Base-by-base conservation (phyloP, 1,284 basidiomycete genomes). In the Boletellus deceptivus region DNA sequence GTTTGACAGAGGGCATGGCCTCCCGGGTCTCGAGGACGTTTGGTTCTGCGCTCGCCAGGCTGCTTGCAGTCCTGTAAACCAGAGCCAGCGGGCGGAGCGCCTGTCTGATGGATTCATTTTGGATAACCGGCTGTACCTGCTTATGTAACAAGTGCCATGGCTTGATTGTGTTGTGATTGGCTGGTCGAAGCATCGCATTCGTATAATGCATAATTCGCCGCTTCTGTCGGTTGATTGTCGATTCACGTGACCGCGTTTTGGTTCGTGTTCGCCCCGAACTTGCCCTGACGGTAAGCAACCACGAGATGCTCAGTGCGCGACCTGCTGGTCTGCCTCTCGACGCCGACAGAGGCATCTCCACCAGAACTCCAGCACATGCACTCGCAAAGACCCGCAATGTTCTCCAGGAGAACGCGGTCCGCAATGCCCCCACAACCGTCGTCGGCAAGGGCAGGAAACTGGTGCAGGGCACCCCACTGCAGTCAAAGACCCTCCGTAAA, bases 21-120 rank as follows among this genome's bases (percentile, higher is more conserved):
- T 58, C 57, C 52, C 52, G 61, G 18, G 76, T 78, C 77, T 86
- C 84, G 84, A 87, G 79, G 85, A 87, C 78, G 85, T 87, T 86
- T 82, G 82, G 79, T 68, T 69, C 46, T 62, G 65, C 46, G 56
- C 54, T 45, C n/a, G 53, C 55, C 46, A 55, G 64, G 70, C 72
- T 75, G 70, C 59, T 65, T 70, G 64, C 72, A 72, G 75, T 60
- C 63, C 57, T 40, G 53, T 56, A 60, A 52, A 51, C 53, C 55
- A 59, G 67, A 65, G 70, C 72, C 82, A 81, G 77, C 84, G 84
- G 82, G 83, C 36, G 34, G 33, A 44, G 78, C 72, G 82, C 82
- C 70, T 80, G 83, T 86, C 84, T 86, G 84, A 86, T 86, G 84
- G 84, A 84, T 82, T 29, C 29, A n/a, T n/a, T n/a, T n/a, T n/a